Conservation (phyloP, 1,284 basidiomycete species). For the Salmacisia buchloeana region DNA sequence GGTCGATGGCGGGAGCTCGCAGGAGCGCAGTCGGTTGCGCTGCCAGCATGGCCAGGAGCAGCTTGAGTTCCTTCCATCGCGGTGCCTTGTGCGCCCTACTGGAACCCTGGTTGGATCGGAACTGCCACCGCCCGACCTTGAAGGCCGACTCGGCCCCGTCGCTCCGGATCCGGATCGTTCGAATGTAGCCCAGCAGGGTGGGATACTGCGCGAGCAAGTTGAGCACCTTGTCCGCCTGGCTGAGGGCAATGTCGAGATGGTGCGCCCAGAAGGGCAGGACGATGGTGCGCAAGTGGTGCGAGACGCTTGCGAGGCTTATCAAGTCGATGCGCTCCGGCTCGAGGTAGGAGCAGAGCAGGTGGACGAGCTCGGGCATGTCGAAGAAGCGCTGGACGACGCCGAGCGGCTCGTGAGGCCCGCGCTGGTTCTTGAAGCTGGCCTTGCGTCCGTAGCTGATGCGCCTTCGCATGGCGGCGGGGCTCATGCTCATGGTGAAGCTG, state of each 20-base stretch:
- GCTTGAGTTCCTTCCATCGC: background rate
- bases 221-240: background rate
- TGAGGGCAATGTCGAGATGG: background rate
- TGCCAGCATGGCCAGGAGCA: background rate
- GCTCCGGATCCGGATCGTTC: background rate
- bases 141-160: background rate
- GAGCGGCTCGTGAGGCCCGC: too few species aligned
- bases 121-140: too few species aligned
- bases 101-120: too few species aligned
- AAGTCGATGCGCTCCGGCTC: background rate
- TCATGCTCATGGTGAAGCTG: too few species aligned
- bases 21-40: background rate
- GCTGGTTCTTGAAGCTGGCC: too few species aligned
- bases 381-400: constrained; percentile 1
- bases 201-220: background rate
- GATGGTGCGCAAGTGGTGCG: background rate
- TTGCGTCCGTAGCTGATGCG: too few species aligned
- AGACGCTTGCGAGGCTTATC: background rate
- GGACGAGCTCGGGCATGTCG: background rate
- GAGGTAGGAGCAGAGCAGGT: background rate
- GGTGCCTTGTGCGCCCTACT: too few species aligned
- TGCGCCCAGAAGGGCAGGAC: background rate
- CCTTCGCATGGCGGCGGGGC: too few species aligned
- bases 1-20: background rate
- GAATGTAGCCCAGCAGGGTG: background rate